Conservation (phyloP, 1,284 basidiomycete species). For the Marasmius tenuissimus region DNA sequence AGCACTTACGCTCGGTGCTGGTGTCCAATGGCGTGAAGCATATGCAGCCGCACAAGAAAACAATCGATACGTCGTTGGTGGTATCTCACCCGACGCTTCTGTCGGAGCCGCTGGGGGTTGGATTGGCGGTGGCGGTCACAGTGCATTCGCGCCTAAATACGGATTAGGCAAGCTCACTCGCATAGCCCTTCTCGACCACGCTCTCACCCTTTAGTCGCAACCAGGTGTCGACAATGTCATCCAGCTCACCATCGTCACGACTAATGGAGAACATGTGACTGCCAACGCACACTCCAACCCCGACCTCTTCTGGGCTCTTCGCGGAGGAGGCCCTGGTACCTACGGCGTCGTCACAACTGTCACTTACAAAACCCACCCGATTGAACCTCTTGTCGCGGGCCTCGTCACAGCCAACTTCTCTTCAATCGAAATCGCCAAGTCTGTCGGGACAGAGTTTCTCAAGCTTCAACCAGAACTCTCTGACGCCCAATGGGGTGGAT, state of each 20-base stretch:
- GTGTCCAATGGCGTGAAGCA: constrained; percentile 45
- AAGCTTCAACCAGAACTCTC: constrained; percentile 23
- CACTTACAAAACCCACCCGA: constrained; percentile 36
- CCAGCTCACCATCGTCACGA: constrained; percentile 36
- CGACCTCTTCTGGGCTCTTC: constrained; percentile 50
- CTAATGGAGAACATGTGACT: constrained; percentile 31
- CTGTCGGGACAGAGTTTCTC: constrained; percentile 24
- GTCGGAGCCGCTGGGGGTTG: constrained; percentile 9
- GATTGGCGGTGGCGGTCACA: constrained; percentile 5
- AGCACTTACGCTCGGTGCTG: constrained; percentile 39
- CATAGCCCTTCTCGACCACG: neutral
- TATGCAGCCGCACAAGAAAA: constrained; percentile 33
- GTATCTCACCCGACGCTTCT: constrained; percentile 32
- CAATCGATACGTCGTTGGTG: constrained; percentile 35
- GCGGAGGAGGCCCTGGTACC: constrained; percentile 48
- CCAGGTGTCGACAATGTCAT: constrained; percentile 41
- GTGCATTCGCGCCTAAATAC: constrained; percentile 31
- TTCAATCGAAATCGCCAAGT: constrained; percentile 15
- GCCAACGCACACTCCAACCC: constrained; percentile 34
- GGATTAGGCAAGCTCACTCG: constrained; percentile 33
- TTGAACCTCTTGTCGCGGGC: constrained; percentile 23
- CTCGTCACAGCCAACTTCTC: constrained; percentile 24
- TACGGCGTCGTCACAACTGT: constrained; percentile 41
- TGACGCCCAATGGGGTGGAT: constrained; percentile 28
- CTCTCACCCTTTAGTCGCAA: neutral